phyloP scores from a whole-genome alignment of 768 basidiomycete species.

The Pholiota molesta region DNA sequence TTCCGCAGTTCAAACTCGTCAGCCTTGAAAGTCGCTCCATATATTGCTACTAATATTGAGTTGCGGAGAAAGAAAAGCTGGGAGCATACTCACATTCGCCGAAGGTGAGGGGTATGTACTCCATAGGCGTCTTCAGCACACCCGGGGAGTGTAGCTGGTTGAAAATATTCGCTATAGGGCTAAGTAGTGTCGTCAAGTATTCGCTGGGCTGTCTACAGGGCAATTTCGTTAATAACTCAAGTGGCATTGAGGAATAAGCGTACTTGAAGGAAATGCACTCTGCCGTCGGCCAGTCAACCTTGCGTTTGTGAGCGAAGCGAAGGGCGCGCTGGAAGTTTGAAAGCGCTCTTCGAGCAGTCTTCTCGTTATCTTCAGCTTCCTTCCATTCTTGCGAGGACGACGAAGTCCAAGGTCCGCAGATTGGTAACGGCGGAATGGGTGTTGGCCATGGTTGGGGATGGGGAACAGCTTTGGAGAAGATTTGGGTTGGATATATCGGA shows the following conservation, averaged over 20 bases:
- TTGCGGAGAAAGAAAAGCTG: neutral
- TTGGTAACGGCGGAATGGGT: no score
- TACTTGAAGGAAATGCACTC: slow-evolving; percentile 8
- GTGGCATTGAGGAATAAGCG: neutral
- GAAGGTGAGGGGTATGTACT: slow-evolving; percentile 15
- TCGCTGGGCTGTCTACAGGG: slow-evolving; percentile 12
- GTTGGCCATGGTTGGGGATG: no score
- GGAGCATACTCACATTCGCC: slow-evolving; percentile 15
- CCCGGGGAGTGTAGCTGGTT: slow-evolving; percentile 19
- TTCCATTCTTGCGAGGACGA: no score
- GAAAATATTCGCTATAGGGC: slow-evolving; percentile 21
- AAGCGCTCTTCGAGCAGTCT: no score
- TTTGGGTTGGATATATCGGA: no score
- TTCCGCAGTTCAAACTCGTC: neutral
- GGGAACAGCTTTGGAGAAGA: no score
- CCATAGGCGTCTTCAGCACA: slow-evolving; percentile 19
- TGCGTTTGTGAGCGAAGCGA: slow-evolving; percentile 18
- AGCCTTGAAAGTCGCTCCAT: slow-evolving; percentile 15
- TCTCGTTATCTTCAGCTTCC: no score
- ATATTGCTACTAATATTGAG: slow-evolving; percentile 7
- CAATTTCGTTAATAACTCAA: neutral
- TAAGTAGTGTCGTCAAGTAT: slow-evolving; percentile 18
- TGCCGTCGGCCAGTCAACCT: slow-evolving; percentile 18
- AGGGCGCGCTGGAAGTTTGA: neutral
- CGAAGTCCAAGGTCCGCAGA: no score